Evolutionary conservation across 352 stramenopile species (phyloP).

Genomic region (Phytophthora sansomeana): DNA sequence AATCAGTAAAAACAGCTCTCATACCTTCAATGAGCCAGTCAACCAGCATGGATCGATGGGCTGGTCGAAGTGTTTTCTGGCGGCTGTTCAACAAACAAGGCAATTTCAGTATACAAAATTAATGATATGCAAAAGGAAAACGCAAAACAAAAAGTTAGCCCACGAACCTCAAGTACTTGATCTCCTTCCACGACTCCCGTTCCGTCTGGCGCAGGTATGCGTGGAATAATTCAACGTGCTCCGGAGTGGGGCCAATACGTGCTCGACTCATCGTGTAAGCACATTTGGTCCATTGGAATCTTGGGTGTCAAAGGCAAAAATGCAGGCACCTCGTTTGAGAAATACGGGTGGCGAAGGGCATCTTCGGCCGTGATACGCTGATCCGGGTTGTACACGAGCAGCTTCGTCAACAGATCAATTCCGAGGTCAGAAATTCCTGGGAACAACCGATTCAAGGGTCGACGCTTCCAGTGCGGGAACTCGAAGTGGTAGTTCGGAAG

Average conservation of each 20-base stretch:
- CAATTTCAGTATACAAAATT: not conserved
- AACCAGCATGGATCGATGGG: conserved; percentile 92
- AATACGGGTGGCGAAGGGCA: conserved; percentile 85
- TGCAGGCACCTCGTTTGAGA: conserved; percentile 54
- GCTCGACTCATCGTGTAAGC: conserved; percentile 65
- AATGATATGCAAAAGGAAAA: not conserved
- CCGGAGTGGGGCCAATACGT: conserved; percentile 55
- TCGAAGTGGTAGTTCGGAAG: conserved; percentile 98
- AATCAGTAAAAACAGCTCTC: not conserved
- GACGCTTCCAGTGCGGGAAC: conserved; percentile 82
- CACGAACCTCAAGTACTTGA: conserved; percentile 85
- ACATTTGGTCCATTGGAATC: conserved; percentile 85
- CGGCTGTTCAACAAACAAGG: conserved; percentile 43
- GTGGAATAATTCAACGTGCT: conserved; percentile 85
- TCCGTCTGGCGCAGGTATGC: conserved; percentile 82
- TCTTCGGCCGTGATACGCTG: conserved; percentile 86
- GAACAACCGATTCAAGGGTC: conserved; percentile 75
- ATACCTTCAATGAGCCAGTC: conserved; percentile 93
- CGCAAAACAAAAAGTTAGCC: not conserved
- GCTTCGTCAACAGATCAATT: conserved; percentile 76
- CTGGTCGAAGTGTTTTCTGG: conserved; percentile 82
- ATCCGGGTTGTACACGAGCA: conserved; percentile 86
- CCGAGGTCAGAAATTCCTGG: conserved; percentile 73
- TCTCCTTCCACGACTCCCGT: conserved; percentile 84
- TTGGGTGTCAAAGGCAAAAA: conserved; percentile 63